phyloP scores from a whole-genome alignment of 345 rosid genomes.

The Salix exigua region DNA sequence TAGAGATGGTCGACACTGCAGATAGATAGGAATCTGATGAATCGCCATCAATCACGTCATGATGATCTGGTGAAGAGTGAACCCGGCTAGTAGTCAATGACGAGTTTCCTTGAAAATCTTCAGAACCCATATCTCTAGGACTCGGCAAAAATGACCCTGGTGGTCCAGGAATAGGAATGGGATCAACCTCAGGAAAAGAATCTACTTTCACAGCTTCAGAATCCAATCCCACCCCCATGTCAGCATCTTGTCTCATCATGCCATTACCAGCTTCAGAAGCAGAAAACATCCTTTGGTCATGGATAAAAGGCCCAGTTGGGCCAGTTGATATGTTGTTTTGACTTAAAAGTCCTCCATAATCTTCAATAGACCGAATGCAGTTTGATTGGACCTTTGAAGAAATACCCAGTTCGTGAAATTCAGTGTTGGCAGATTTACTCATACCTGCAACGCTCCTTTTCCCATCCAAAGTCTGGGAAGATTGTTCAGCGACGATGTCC shows the following conservation, averaged over 20 bases:
- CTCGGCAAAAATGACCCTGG: constrained; percentile 96
- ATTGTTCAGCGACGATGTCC: constrained; percentile 13
- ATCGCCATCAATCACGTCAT: constrained; percentile 61
- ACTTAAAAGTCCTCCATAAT: constrained; percentile 32
- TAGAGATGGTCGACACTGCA: constrained; percentile 63
- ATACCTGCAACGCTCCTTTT: constrained; percentile 23
- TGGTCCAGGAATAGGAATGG: constrained; percentile 95
- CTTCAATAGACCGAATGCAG: constrained; percentile 43
- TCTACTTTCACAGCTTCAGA: constrained; percentile 43
- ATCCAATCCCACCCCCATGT: constrained; percentile 37
- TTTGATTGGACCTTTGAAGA: constrained; percentile 31
- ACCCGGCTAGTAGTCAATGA: constrained; percentile 73
- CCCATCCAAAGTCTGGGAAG: constrained; percentile 18
- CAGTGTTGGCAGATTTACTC: constrained; percentile 29
- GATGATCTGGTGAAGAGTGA: constrained; percentile 75
- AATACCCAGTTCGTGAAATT: constrained; percentile 24
- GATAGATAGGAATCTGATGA: constrained; percentile 87
- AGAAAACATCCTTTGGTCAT: constrained; percentile 46
- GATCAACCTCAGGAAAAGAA: constrained; percentile 78
- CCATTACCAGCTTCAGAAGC: constrained; percentile 45
- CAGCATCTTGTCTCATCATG: constrained; percentile 29
- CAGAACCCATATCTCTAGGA: constrained; percentile 81
- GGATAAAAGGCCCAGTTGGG: constrained; percentile 32
- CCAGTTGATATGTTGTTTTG: constrained; percentile 28
- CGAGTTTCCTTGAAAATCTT: constrained; percentile 89